Base-by-base conservation (phyloP, 192 early-diverging fungal species). In the Coemansia sp. region DNA sequence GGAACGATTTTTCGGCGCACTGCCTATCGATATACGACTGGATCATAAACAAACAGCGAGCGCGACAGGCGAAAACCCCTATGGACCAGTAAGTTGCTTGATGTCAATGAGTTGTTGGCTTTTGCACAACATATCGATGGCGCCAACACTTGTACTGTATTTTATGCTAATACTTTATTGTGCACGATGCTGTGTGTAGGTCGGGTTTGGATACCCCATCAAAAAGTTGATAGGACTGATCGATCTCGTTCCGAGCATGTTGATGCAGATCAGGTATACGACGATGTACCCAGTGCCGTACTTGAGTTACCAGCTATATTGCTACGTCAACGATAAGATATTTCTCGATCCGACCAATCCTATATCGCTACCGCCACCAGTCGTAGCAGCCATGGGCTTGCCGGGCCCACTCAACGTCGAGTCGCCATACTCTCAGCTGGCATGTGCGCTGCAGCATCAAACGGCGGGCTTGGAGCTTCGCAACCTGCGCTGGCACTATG, bases 401-500 rank as follows among this genome's bases (percentile, higher is more conserved):
- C 9, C 61, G 0, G 70, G 67, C 19, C 61, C 67, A 9, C 66
- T 92, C 59, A 87, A 85, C 21, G 78, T 77, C 37, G 67, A 78
- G 54, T 85, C 87, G 0, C 74, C 81, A 6, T 79, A 86, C 61
- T 37, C 69, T 16, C 72, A 69, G 14, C 77, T 98, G 66, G 88
- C 91, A 1, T 69, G 73, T 11, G 88, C 89, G 1, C 88, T 98
- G 79, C 89, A 89, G 64, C 87, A 93, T 60, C 86, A 89, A 3
- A 63, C 73, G 11, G 81, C 78, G 2, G 94, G 94, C 2, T 50
- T 97, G 19, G 69, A 75, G 40, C 83, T 95, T 34, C 83, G 85
- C 73, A 89, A 94, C 67, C 85, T 90, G 19, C 87, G 92, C 33
- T 98, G 97, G 95, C 95, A 97, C 79, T 88, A 90, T 64, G 70